phyloP scores from a whole-genome alignment of 2,329 filamentous ascomycete genomes.

The Penicillium sumatraense region DNA sequence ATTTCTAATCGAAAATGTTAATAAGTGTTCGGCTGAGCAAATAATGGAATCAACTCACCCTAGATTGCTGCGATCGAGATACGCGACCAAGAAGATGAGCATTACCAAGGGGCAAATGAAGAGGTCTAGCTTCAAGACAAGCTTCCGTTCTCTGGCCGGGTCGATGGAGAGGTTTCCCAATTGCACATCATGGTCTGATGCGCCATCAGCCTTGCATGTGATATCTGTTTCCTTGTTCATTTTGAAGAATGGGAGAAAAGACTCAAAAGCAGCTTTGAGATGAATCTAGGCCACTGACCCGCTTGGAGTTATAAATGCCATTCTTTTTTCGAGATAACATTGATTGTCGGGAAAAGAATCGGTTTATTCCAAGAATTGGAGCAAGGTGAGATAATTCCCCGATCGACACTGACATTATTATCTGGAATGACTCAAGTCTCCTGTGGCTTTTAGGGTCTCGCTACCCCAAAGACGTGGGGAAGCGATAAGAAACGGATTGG shows the following conservation, averaged over 20 bases:
- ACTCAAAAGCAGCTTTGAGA: background rate
- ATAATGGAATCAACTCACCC: slow-evolving; percentile 37
- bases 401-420: background rate
- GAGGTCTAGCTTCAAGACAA: slow-evolving; percentile 49
- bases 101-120: slow-evolving; percentile 52
- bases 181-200: slow-evolving; percentile 16
- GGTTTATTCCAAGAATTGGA: slow-evolving; percentile 13
- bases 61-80: slow-evolving; percentile 56
- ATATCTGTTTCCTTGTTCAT: slow-evolving; percentile 14
- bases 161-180: slow-evolving; percentile 35
- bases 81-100: slow-evolving; percentile 55
- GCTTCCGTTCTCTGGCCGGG: slow-evolving; percentile 41
- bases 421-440: background rate
- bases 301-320: slow-evolving; percentile 7
- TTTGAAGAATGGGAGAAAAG: background rate
- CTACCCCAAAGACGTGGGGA: background rate
- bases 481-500: background rate
- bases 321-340: background rate
- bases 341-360: slow-evolving; percentile 15
- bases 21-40: background rate
- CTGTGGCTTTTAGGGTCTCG: background rate
- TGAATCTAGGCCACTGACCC: background rate
- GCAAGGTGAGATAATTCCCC: slow-evolving; percentile 4
- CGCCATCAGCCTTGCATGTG: slow-evolving; percentile 7
- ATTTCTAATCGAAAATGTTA: slow-evolving; percentile 11